phyloP scores from a whole-genome alignment of 345 rosid species.

The Moringa oleifera region DNA sequence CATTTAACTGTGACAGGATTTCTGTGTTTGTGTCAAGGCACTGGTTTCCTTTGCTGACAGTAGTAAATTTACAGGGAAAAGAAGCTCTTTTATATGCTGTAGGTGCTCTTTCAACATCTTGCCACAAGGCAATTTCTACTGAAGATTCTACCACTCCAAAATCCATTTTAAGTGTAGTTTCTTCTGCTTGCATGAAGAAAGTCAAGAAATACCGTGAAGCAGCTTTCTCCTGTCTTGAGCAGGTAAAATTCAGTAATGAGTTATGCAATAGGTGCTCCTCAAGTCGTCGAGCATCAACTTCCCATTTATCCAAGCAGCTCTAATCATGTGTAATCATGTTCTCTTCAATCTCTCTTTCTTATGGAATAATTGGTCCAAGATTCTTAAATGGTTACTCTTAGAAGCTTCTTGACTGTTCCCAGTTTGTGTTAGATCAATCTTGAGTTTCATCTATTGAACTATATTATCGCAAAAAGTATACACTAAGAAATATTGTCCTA shows the following conservation, averaged over 20 bases:
- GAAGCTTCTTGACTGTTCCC: no score
- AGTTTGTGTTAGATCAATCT: no score
- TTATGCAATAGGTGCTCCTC: no score
- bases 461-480: no score
- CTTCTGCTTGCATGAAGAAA: conserved; percentile 74
- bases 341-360: no score
- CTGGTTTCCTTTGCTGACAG: conserved; percentile 15
- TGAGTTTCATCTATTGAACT: no score
- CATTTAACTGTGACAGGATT: neutral
- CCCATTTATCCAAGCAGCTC: no score
- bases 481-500: no score
- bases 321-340: no score
- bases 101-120: conserved; percentile 67
- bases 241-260: conserved; percentile 35
- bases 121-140: conserved; percentile 64
- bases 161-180: conserved; percentile 55
- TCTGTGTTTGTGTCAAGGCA: neutral
- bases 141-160: conserved; percentile 56
- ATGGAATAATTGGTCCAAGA: no score
- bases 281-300: no score
- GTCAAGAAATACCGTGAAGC: conserved; percentile 79
- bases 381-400: no score
- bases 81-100: conserved; percentile 74
- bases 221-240: conserved; percentile 67
- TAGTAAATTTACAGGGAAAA: conserved; percentile 59